Conservation (phyloP, 495 filamentous ascomycete species). For the Parathielavia appendiculata region DNA sequence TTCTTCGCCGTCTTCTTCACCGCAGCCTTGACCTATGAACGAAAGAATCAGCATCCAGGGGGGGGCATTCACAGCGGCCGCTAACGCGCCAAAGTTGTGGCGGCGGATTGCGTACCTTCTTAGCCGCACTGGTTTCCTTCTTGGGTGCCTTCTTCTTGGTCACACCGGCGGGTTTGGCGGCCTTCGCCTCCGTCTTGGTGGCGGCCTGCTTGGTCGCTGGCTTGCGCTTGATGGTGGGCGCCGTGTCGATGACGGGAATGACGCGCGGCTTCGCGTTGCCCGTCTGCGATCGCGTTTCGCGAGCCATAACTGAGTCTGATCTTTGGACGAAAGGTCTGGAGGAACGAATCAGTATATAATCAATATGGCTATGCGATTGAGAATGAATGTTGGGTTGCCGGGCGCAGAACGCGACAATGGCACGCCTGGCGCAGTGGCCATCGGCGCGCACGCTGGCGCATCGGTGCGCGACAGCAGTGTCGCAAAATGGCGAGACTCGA, state of each 20-base stretch:
- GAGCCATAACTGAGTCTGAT: conserved; percentile 40
- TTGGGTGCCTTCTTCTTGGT: conserved; percentile 52
- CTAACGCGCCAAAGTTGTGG: neutral
- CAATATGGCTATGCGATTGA: neutral
- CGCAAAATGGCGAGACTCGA: neutral
- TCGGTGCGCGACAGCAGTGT: neutral
- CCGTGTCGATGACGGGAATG: conserved; percentile 48
- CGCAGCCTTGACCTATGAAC: conserved; percentile 43
- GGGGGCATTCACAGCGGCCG: neutral
- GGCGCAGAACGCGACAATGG: neutral
- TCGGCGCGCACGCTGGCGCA: neutral
- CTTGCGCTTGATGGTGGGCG: conserved; percentile 45
- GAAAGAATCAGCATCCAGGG: neutral
- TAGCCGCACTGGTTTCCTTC: conserved; percentile 43
- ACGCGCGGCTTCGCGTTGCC: conserved; percentile 53
- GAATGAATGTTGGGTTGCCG: neutral
- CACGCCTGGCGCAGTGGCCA: too few species aligned
- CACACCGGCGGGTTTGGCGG: conserved; percentile 48
- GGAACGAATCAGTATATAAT: conserved; percentile 3
- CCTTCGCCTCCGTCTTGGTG: conserved; percentile 39
- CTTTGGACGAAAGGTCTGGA: conserved; percentile 12
- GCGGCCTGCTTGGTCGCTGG: conserved; percentile 35
- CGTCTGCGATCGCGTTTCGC: conserved; percentile 52
- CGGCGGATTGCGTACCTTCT: conserved; percentile 39
- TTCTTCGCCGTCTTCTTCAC: conserved; percentile 39